Percentiles rank a stretch among this genome's conserved stretches.
These are phyloP conservation scores for Metrosideros polymorpha DNA, from an alignment of 441 rosid genomes.

Conservation along the genomic window DNA sequence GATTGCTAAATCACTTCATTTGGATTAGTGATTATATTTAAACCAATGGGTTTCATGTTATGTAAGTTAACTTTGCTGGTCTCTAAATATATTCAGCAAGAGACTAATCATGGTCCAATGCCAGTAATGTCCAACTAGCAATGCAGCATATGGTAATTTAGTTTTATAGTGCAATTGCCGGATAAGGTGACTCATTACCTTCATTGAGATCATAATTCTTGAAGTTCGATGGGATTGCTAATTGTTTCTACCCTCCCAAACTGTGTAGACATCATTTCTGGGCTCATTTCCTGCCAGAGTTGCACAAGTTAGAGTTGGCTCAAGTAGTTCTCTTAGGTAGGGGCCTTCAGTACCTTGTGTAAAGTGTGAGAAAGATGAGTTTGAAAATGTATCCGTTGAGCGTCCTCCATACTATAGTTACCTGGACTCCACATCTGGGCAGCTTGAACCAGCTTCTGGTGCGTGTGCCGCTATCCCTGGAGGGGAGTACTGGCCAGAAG, in stretches of 20 bases:
- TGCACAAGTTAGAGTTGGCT: slow-evolving; percentile 19
- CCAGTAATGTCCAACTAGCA: neutral
- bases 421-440: slow-evolving; percentile 74
- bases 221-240: neutral
- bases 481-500: slow-evolving; percentile 90
- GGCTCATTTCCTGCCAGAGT: slow-evolving; percentile 40
- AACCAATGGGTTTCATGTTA: neutral
- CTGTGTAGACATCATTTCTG: slow-evolving; percentile 27
- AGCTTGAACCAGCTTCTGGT: slow-evolving; percentile 80
- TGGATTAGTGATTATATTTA: neutral
- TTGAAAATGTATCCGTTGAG: slow-evolving; percentile 54
- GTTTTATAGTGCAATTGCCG: neutral
- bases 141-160: neutral
- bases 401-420: slow-evolving; percentile 74
- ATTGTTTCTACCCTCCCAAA: neutral
- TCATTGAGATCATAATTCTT: neutral
- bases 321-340: slow-evolving; percentile 14
- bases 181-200: neutral
- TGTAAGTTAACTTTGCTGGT: neutral
- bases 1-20: neutral
- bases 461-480: slow-evolving; percentile 85
- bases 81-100: neutral
- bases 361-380: slow-evolving; percentile 61
- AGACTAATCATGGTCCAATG: neutral
- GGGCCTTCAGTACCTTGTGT: slow-evolving; percentile 24